Evolutionary conservation across 2,329 filamentous ascomycete species (phyloP).

Genomic region (Rutstroemia sp.): DNA sequence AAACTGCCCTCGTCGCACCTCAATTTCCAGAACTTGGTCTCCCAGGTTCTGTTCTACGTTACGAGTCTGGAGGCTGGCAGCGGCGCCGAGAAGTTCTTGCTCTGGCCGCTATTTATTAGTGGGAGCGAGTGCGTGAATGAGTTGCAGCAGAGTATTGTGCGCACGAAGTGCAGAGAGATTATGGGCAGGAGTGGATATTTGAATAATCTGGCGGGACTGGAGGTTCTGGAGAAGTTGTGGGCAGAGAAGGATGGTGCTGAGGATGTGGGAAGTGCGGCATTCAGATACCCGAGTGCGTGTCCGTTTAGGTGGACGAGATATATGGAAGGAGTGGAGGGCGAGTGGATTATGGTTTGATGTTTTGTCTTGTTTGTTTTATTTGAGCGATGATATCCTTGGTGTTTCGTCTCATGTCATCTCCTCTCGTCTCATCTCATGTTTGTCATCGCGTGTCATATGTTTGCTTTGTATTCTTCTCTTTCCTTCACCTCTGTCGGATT

Average conservation of each 20-base stretch:
- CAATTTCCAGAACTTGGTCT: slow-evolving; percentile 77
- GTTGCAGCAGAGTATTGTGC: slow-evolving; percentile 70
- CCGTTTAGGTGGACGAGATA: slow-evolving; percentile 27
- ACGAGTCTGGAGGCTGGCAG: slow-evolving; percentile 66
- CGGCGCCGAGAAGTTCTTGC: slow-evolving; percentile 75
- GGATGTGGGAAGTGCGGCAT: not conserved
- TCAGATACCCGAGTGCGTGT: slow-evolving; percentile 6
- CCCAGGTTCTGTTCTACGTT: slow-evolving; percentile 76
- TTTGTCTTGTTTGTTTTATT: not conserved
- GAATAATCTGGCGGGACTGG: slow-evolving; percentile 82
- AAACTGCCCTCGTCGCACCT: slow-evolving; percentile 63
- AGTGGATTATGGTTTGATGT: slow-evolving; percentile 58
- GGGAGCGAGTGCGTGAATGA: slow-evolving; percentile 84
- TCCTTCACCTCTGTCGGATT: too few species aligned
- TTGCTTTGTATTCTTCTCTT: too few species aligned
- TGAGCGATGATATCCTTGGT: too few species aligned
- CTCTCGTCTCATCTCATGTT: too few species aligned
- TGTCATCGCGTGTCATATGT: too few species aligned
- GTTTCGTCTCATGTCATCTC: too few species aligned
- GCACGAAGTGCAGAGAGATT: slow-evolving; percentile 75
- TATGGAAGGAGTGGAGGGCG: slow-evolving; percentile 42
- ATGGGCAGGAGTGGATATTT: slow-evolving; percentile 85
- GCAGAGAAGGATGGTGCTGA: slow-evolving; percentile 25
- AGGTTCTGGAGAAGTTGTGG: slow-evolving; percentile 84
- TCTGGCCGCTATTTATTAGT: slow-evolving; percentile 89